These are phyloP conservation scores for Malassezia dermatis DNA, from an alignment of 1,284 basidiomycete species.

Conservation along the genomic window DNA sequence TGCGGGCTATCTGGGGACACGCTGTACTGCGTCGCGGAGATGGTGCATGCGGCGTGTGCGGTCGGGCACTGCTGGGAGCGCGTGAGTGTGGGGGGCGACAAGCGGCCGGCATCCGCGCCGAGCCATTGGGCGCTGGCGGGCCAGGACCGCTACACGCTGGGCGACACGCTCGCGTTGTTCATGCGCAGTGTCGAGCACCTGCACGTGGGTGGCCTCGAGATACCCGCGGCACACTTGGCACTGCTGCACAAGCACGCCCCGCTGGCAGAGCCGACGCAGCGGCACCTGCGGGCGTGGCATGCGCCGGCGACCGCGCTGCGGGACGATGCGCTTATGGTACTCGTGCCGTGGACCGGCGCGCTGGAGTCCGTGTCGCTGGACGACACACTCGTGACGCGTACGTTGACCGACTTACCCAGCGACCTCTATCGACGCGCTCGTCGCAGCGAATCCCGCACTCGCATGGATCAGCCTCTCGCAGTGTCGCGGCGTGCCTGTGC, in stretches of 20 bases:
- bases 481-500: conserved; percentile 17
- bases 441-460: conserved; percentile 5
- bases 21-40: neutral
- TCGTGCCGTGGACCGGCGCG: conserved; percentile 7
- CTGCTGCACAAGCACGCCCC: neutral
- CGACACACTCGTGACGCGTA: conserved; percentile 13
- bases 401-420: neutral
- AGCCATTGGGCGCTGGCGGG: conserved; percentile 9
- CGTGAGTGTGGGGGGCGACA: conserved; percentile 9
- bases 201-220: conserved; percentile 7
- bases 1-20: conserved; percentile 8
- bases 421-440: conserved; percentile 2
- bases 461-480: conserved; percentile 14
- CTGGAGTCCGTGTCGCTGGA: conserved; percentile 8
- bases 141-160: neutral
- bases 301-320: neutral
- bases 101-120: conserved; percentile 5
- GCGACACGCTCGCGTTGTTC: neutral
- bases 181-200: neutral
- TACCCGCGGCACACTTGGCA: neutral
- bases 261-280: neutral
- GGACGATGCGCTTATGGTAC: conserved; percentile 1
- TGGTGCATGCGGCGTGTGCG: neutral
- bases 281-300: neutral
- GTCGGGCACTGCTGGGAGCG: neutral